phyloP scores from a whole-genome alignment of 2,329 filamentous ascomycete species.

The Salinomyces thailandicus region DNA sequence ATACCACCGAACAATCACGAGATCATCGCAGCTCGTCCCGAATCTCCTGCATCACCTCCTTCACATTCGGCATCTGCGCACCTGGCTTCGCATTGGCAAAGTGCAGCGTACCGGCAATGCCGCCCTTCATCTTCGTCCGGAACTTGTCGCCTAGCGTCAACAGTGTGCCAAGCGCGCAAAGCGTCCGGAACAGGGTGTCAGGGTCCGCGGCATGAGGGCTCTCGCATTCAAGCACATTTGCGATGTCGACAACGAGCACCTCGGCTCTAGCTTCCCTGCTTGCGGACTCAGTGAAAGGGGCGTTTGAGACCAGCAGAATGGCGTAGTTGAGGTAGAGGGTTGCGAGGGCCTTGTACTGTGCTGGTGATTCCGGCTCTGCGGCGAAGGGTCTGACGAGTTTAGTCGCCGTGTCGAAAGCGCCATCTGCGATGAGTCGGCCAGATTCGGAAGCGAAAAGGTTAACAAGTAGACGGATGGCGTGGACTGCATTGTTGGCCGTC shows the following conservation, averaged over 20 bases:
- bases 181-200: constrained; percentile 70
- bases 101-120: constrained; percentile 40
- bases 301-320: constrained; percentile 50
- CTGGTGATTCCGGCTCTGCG: constrained; percentile 41
- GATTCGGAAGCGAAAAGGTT: constrained; percentile 72
- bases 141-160: constrained; percentile 52
- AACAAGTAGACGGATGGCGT: constrained; percentile 67
- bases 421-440: constrained; percentile 52
- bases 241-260: constrained; percentile 23
- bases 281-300: constrained; percentile 18
- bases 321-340: constrained; percentile 79
- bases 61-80: constrained; percentile 50
- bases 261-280: constrained; percentile 23
- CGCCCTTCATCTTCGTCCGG: constrained; percentile 48
- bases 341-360: constrained; percentile 69
- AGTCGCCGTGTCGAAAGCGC: constrained; percentile 50
- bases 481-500: constrained; percentile 74
- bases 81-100: constrained; percentile 40
- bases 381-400: constrained; percentile 54
- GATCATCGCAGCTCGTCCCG: constrained; percentile 33
- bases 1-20: background rate
- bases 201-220: constrained; percentile 54
- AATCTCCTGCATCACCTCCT: constrained; percentile 51
- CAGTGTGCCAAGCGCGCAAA: constrained; percentile 76
- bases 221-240: constrained; percentile 22